Percentiles rank a stretch among this genome's conserved stretches.
phyloP scores from a whole-genome alignment of 1,139 yeast genomes.

The Hyphopichia burtonii region DNA sequence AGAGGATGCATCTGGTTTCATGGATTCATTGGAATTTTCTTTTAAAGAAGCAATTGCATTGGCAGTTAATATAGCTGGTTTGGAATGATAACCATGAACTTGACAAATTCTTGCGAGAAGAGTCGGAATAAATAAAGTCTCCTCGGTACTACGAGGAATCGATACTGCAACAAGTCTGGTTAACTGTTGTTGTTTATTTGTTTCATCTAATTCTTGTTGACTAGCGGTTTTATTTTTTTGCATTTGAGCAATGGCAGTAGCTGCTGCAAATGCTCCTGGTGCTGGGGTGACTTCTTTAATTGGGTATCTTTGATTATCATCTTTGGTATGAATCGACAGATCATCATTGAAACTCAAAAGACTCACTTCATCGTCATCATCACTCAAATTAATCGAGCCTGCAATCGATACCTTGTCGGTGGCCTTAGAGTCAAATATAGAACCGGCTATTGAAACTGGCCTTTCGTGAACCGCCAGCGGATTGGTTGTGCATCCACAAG shows the following conservation, averaged over 20 bases:
- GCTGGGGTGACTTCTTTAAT: constrained; percentile 61
- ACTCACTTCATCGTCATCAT: constrained; percentile 44
- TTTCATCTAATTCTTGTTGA: constrained; percentile 25
- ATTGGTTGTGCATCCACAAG: constrained; percentile 53
- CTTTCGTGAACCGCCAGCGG: constrained; percentile 58
- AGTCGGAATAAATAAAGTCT: constrained; percentile 70
- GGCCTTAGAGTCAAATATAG: constrained; percentile 37
- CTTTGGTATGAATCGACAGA: constrained; percentile 5
- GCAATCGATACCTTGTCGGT: constrained; percentile 27
- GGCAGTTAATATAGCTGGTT: constrained; percentile 66
- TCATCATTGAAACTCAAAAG: constrained; percentile 31
- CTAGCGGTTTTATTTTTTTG: constrained; percentile 31
- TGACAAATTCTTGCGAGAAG: constrained; percentile 66
- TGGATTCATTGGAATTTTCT: constrained; percentile 31
- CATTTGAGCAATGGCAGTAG: constrained; percentile 62
- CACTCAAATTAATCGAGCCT: constrained; percentile 45
- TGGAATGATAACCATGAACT: constrained; percentile 67
- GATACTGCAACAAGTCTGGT: constrained; percentile 72
- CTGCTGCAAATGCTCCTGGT: constrained; percentile 76
- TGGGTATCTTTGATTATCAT: constrained; percentile 5
- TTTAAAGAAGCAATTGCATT: constrained; percentile 68
- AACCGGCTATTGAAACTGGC: constrained; percentile 64
- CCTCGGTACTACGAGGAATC: constrained; percentile 75
- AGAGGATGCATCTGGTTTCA: constrained; percentile 8
- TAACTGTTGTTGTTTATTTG: constrained; percentile 49